Base-by-base conservation (phyloP, 176 grass and related monocot species). In the Triticum turgidum region DNA sequence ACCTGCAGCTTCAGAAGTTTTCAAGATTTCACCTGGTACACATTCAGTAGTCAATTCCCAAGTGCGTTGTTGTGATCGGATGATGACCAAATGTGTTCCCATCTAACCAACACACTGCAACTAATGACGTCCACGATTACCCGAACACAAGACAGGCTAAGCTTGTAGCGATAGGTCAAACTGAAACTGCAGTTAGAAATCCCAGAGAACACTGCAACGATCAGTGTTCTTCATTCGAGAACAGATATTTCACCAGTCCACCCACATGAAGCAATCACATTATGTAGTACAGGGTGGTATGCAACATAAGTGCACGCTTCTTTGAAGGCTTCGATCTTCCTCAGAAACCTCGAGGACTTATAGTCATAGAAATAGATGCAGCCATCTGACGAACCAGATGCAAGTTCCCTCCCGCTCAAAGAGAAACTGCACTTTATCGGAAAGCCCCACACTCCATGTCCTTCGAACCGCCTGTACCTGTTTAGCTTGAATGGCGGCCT, bases 381-480 rank as follows among this genome's bases (percentile, higher is more conserved):
- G 21, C 96, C 96, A 79, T 98, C 93, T 1, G 93, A 98, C 1
- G 96, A 98, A 85, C 96, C 91, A 33, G 96, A 95, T 2, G 88
- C 86, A 71, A 98, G 88, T 73, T 94, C 86, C 73, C 80, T 85
- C 45, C 93, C 91, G 5, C 91, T 85, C 56, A 84, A 72, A 38
- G 85, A 93, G 61, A 98, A 98, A 65, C 87, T 92, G 44, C 93
- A 98, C 73, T 98, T 98, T 56, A 98, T 76, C 0, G 95, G 93
- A 38, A 87, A 98, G 44, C 95, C 95, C 86, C 89, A 98, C 6
- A 98, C 95, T 29, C 95, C 95, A 84, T 98, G 93, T 34, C 83
- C 91, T 77, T 98, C 89, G 15, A 90, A 98, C 67, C 95, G 83
- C 85, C 69, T 92, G 35, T 89, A 98, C 83, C 80, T 98, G 63